phyloP scores from a whole-genome alignment of 371 early-diverging fungal species.

The Rhizopus delemar region DNA sequence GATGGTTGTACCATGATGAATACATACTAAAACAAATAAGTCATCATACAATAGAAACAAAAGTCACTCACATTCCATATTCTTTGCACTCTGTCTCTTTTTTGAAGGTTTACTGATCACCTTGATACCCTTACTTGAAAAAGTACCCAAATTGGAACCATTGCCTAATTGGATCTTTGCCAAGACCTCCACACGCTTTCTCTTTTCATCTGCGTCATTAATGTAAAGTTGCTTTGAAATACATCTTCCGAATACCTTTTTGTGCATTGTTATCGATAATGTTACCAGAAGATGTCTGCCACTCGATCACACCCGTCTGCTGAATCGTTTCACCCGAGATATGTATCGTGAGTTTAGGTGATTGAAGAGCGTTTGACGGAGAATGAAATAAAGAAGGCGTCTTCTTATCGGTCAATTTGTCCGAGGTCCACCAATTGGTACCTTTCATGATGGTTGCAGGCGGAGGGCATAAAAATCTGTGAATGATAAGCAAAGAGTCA shows the following conservation, averaged over 20 bases:
- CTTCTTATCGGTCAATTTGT: conserved; percentile 25
- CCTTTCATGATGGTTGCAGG: conserved; percentile 79
- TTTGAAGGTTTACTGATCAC: conserved; percentile 87
- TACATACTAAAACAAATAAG: conserved; percentile 59
- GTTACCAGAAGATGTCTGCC: conserved; percentile 38
- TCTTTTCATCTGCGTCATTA: conserved; percentile 83
- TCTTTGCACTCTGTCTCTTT: conserved; percentile 82
- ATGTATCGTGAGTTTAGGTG: conserved; percentile 47
- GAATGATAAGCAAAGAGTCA: conserved; percentile 3
- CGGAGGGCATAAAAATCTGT: conserved; percentile 77
- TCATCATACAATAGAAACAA: no score
- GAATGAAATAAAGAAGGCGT: conserved; percentile 27
- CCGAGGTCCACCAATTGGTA: conserved; percentile 60
- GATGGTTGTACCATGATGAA: conserved; percentile 80
- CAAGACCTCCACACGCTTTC: conserved; percentile 74
- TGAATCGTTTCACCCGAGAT: conserved; percentile 49
- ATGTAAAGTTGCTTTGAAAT: conserved; percentile 83
- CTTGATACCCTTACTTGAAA: conserved; percentile 77
- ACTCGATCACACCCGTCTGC: conserved; percentile 48
- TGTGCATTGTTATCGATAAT: conserved; percentile 31
- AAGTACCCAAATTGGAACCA: conserved; percentile 66
- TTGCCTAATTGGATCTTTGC: conserved; percentile 72
- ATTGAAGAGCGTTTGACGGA: conserved; percentile 14
- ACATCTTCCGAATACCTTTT: conserved; percentile 59
- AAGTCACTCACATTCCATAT: conserved; percentile 79